Conservation (phyloP, 352 stramenopile genomes). For the Phytophthora pistaciae region DNA sequence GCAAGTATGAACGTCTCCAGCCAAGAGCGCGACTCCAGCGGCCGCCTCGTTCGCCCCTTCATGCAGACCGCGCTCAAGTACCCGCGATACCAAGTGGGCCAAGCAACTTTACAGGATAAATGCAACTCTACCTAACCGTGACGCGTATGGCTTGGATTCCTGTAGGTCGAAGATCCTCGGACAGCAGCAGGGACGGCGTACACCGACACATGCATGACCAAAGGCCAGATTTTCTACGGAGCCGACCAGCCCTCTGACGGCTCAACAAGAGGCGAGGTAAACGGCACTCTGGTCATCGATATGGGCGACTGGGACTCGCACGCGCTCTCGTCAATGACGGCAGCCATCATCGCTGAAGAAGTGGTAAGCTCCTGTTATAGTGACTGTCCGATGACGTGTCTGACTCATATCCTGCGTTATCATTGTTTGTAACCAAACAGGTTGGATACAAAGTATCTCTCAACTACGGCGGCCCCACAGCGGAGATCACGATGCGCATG, state of each 20-base stretch:
- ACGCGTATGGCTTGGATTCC: background rate
- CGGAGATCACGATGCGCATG: slow-evolving; percentile 38
- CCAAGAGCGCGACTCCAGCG: slow-evolving; percentile 32
- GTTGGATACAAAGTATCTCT: slow-evolving; percentile 45
- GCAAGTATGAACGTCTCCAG: slow-evolving; percentile 17
- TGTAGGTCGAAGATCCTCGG: background rate
- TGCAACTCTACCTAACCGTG: too few relatives aligned
- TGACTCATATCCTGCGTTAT: background rate
- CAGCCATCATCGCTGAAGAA: slow-evolving; percentile 58
- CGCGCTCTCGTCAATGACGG: slow-evolving; percentile 38
- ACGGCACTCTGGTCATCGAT: slow-evolving; percentile 42
- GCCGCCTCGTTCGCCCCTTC: slow-evolving; percentile 49
- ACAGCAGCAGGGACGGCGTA: background rate
- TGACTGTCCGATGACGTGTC: background rate
- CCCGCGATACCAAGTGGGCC: slow-evolving; percentile 32
- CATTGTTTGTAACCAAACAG: too few relatives aligned
- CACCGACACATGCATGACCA: background rate
- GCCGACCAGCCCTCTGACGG: slow-evolving; percentile 19
- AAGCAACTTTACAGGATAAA: too few relatives aligned
- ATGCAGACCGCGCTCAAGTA: slow-evolving; percentile 44
- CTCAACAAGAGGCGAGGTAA: slow-evolving; percentile 15
- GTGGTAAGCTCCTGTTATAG: slow-evolving; percentile 22
- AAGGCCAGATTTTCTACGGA: slow-evolving; percentile 29
- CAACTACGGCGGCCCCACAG: slow-evolving; percentile 1
- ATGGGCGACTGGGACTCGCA: slow-evolving; percentile 56